phyloP scores from a whole-genome alignment of 2,329 filamentous ascomycete species.

The Fusarium piperis region DNA sequence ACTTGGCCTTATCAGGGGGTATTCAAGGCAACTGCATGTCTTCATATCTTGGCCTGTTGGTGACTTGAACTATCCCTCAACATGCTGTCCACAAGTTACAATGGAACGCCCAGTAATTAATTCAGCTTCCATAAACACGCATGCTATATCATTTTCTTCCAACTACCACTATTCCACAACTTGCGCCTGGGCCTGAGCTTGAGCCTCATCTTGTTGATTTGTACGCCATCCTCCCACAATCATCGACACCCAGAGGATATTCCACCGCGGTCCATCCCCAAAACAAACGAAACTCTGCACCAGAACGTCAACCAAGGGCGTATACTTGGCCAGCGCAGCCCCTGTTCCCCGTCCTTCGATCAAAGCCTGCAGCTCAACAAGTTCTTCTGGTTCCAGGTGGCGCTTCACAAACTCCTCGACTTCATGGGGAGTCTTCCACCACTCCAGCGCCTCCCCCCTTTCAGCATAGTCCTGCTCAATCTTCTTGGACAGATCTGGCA shows the following conservation, averaged over 20 bases:
- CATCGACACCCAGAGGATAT: slow-evolving; percentile 33
- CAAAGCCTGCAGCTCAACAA: slow-evolving; percentile 27
- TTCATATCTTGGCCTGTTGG: not conserved
- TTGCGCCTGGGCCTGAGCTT: not conserved
- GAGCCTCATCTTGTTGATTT: not conserved
- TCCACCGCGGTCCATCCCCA: slow-evolving; percentile 38
- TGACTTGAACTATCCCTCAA: not conserved
- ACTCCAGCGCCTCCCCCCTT: slow-evolving; percentile 17
- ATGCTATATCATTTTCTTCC: not conserved
- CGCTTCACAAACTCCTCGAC: slow-evolving; percentile 34
- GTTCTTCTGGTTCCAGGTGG: slow-evolving; percentile 27
- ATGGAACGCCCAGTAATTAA: not conserved
- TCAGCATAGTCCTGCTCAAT: slow-evolving; percentile 28
- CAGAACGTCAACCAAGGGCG: slow-evolving; percentile 29
- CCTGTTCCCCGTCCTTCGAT: slow-evolving; percentile 31
- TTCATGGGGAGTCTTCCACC: slow-evolving; percentile 38
- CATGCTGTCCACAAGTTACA: not conserved
- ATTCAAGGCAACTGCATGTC: not conserved
- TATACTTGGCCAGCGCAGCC: slow-evolving; percentile 15
- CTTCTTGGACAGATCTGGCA: slow-evolving; percentile 1
- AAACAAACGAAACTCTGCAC: slow-evolving; percentile 40
- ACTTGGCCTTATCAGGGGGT: not conserved
- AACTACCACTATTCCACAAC: not conserved
- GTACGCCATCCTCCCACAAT: slow-evolving; percentile 30
- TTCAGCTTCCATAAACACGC: not conserved